Conservation (phyloP, 2,329 filamentous ascomycete species). For the Trichoderma sp. region DNA sequence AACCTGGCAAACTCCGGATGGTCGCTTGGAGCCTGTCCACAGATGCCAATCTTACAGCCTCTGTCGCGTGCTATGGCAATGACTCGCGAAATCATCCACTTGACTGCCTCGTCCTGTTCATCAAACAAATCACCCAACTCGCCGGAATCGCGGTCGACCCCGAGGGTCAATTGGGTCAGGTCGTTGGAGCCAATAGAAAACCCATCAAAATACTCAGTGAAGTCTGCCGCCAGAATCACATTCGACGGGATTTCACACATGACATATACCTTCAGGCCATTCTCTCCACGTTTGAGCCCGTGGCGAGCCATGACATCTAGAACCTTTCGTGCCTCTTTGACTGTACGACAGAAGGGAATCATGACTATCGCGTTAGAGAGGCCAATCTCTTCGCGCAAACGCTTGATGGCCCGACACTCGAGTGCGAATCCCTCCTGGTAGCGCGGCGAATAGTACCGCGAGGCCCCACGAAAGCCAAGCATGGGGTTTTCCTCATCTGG, state of each 20-base stretch:
- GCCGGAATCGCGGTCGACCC: conserved; percentile 41
- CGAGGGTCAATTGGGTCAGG: conserved; percentile 42
- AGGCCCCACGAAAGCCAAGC: conserved; percentile 44
- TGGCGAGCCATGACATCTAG: conserved; percentile 40
- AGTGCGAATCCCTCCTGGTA: conserved; percentile 43
- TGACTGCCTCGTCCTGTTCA: conserved; percentile 43
- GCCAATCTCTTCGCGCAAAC: conserved; percentile 40
- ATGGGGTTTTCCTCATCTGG: conserved; percentile 43
- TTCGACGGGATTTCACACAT: conserved; percentile 47
- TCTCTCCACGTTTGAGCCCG: conserved; percentile 39
- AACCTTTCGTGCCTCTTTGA: conserved; percentile 38
- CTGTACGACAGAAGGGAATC: conserved; percentile 42
- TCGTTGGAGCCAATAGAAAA: conserved; percentile 46
- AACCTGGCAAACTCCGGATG: conserved; percentile 42
- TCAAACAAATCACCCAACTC: conserved; percentile 41
- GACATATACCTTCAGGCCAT: conserved; percentile 41
- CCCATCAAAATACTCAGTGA: conserved; percentile 41
- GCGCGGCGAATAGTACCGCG: conserved; percentile 42
- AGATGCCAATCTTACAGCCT: conserved; percentile 42
- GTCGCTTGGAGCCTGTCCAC: conserved; percentile 43
- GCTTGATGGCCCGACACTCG: conserved; percentile 41
- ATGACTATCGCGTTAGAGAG: conserved; percentile 41
- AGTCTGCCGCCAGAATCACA: conserved; percentile 39
- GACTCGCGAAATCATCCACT: conserved; percentile 40
- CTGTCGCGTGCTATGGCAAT: conserved; percentile 34